A percentile compares a stretch with the other conserved stretches of the same genome.
phyloP scores from a whole-genome alignment of 1,284 basidiomycete species.

The Sporisorium reilianum region DNA sequence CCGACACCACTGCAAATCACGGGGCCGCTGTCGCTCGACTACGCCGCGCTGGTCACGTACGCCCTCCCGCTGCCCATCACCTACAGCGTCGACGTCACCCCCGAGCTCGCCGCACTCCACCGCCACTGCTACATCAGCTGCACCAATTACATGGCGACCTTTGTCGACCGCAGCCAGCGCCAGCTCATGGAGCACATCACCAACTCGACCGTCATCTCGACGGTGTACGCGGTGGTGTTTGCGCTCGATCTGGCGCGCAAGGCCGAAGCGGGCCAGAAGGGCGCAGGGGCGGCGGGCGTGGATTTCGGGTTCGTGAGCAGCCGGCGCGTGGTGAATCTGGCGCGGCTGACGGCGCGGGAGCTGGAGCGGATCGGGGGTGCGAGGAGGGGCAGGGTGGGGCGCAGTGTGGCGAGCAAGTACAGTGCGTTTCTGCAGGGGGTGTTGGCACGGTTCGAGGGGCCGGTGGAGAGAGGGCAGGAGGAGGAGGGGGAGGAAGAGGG shows the following conservation, averaged over 20 bases:
- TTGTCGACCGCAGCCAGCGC: constrained; percentile 30
- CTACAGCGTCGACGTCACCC: constrained; percentile 26
- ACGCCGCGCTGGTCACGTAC: constrained; percentile 47
- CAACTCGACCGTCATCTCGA: constrained; percentile 31
- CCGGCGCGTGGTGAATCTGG: constrained; percentile 17
- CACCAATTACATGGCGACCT: constrained; percentile 47
- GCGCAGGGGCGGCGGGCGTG: background rate
- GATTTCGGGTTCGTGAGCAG: constrained; percentile 29
- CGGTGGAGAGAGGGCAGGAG: background rate
- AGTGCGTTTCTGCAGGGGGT: constrained; percentile 30
- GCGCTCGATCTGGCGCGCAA: constrained; percentile 27
- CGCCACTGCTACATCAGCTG: constrained; percentile 46
- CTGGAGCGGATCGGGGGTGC: constrained; percentile 23
- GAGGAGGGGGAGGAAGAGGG: background rate
- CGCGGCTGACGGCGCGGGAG: constrained; percentile 10
- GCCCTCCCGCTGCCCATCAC: constrained; percentile 40
- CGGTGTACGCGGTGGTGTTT: constrained; percentile 41
- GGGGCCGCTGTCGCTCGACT: constrained; percentile 37
- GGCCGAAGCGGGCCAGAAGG: background rate
- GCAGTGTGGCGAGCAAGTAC: constrained; percentile 29
- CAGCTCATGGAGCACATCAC: constrained; percentile 28
- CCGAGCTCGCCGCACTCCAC: constrained; percentile 27
- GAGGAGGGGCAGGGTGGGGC: background rate
- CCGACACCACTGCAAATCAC: constrained; percentile 37
- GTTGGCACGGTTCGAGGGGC: constrained; percentile 13